phyloP scores from a whole-genome alignment of 164 flowering plant genomes.

The Pachysandra terminalis region DNA sequence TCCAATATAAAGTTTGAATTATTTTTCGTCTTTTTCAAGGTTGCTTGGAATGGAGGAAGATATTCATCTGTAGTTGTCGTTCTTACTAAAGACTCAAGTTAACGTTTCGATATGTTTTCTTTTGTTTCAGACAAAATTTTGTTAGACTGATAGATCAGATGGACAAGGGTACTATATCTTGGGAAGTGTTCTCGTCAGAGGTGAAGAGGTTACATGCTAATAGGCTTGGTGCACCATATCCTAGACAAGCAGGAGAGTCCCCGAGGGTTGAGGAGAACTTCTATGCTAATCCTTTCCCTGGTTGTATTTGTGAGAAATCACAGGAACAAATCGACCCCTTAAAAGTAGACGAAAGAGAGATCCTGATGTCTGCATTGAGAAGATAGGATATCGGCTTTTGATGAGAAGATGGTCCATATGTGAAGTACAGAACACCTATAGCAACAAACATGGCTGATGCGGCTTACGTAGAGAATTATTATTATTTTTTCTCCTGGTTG shows the following conservation, averaged over 20 bases:
- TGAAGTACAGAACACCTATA: neutral
- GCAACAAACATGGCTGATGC: neutral
- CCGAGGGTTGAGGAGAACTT: constrained; percentile 59
- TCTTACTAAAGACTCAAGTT: no score
- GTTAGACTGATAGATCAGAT: constrained; percentile 50
- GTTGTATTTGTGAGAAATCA: constrained; percentile 43
- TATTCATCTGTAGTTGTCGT: no score
- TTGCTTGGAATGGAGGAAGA: no score
- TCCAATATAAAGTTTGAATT: no score
- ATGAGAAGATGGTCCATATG: neutral
- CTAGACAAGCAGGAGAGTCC: constrained; percentile 37
- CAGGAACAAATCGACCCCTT: neutral
- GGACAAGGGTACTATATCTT: constrained; percentile 37
- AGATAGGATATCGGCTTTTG: neutral
- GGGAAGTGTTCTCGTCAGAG: constrained; percentile 44
- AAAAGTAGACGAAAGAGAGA: neutral
- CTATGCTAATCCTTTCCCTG: constrained; percentile 65
- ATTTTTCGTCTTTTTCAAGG: no score
- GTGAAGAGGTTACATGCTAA: constrained; percentile 39
- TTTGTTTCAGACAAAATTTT: constrained; percentile 44
- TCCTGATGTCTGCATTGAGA: neutral
- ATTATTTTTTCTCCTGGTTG: no score
- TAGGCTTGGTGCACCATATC: constrained; percentile 52
- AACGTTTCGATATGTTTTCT: neutral
- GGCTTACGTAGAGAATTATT: neutral